These are phyloP conservation scores for Bipolaris bicolor DNA, from an alignment of 2,329 filamentous ascomycete genomes.

Conservation along the genomic window DNA sequence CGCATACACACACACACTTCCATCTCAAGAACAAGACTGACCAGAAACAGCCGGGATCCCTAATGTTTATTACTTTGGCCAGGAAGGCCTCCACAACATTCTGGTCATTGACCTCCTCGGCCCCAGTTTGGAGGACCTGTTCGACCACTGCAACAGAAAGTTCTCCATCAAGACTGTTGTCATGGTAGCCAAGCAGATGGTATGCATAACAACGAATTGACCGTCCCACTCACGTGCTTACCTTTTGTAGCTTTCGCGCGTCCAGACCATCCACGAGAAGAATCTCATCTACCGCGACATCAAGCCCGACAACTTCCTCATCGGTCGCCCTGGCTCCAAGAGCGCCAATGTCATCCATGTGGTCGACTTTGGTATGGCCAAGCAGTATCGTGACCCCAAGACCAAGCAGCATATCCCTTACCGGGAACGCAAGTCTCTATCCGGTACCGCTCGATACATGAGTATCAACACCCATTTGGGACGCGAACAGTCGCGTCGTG, in stretches of 20 bases:
- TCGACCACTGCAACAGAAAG: constrained; percentile 93
- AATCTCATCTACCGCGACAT: constrained; percentile 99
- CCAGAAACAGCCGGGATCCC: constrained; percentile 81
- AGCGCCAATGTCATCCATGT: constrained; percentile 98
- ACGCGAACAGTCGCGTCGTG: constrained; percentile 91
- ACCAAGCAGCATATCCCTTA: constrained; percentile 99
- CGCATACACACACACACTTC: neutral
- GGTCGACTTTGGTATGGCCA: constrained; percentile 99
- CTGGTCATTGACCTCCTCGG: constrained; percentile 96
- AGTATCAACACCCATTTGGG: constrained; percentile 99
- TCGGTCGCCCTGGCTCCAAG: constrained; percentile 89
- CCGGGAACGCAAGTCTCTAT: constrained; percentile 93
- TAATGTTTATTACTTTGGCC: constrained; percentile 99
- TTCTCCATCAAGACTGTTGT: constrained; percentile 98
- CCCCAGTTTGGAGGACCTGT: constrained; percentile 93
- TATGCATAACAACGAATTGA: constrained; percentile 50
- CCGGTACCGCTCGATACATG: constrained; percentile 97
- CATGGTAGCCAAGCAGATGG: constrained; percentile 99
- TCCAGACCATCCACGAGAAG: constrained; percentile 96
- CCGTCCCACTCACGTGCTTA: constrained; percentile 12
- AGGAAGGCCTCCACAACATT: constrained; percentile 98
- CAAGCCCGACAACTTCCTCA: constrained; percentile 99
- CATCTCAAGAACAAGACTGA: constrained; percentile 16
- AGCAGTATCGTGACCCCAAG: constrained; percentile 98
- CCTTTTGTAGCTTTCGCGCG: constrained; percentile 73